Conservation (phyloP, 257 asterid species). For the Plantago ovata region DNA sequence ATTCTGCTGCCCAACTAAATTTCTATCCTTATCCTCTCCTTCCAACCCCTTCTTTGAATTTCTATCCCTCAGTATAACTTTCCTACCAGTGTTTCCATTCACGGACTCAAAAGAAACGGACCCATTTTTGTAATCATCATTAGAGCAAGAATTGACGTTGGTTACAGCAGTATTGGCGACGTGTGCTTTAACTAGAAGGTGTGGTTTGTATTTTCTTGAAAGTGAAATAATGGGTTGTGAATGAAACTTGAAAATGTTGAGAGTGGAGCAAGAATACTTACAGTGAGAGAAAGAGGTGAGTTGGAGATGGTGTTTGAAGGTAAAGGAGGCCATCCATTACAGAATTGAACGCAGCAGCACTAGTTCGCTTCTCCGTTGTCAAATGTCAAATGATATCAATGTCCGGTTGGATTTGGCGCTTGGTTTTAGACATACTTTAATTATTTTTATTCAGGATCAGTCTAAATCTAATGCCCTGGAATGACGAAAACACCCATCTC, state of each 20-base stretch:
- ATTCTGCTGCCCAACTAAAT: slow-evolving; percentile 17
- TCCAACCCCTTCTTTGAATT: slow-evolving; percentile 30
- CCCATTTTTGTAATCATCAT: slow-evolving; percentile 33
- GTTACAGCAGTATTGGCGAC: slow-evolving; percentile 31
- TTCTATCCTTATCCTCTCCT: slow-evolving; percentile 26
- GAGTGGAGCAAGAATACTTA: slow-evolving; percentile 31
- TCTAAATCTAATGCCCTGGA: not conserved
- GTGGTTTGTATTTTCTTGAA: slow-evolving; percentile 13
- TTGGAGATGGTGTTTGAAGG: slow-evolving; percentile 49
- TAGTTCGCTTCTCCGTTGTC: not conserved
- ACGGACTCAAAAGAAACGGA: slow-evolving; percentile 30
- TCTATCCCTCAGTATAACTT: slow-evolving; percentile 43
- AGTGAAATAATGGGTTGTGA: slow-evolving; percentile 20
- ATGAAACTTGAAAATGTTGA: slow-evolving; percentile 35
- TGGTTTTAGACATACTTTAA: too few relatives aligned
- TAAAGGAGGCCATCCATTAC: slow-evolving; percentile 37
- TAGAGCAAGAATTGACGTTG: slow-evolving; percentile 12
- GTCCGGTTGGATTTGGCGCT: not conserved
- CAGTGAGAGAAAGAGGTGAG: slow-evolving; percentile 44
- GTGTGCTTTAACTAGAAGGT: slow-evolving; percentile 26
- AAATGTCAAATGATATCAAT: not conserved
- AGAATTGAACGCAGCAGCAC: not conserved
- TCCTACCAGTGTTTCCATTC: slow-evolving; percentile 23
- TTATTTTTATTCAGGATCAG: not conserved
- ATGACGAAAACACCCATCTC: not conserved